Evolutionary conservation across 2,329 filamentous ascomycete species (phyloP).

Genomic region (Daldinia eschscholtzii): DNA sequence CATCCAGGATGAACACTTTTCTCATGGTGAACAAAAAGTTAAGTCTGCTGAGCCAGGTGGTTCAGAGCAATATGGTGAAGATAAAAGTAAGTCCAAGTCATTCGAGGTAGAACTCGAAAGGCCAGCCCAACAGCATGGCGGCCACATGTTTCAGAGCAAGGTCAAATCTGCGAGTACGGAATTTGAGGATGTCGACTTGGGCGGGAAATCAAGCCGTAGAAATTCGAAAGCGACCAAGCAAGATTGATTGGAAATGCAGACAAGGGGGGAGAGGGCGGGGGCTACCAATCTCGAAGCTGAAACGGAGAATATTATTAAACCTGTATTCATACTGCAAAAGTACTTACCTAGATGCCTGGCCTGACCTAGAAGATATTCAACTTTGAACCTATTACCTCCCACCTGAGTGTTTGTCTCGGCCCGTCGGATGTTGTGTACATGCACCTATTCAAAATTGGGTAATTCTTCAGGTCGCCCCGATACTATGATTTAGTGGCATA

Average conservation of each 20-base stretch:
- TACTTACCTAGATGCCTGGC: conserved; percentile 1
- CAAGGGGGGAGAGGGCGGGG: neutral
- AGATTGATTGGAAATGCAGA: conserved; percentile 21
- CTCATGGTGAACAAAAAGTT: conserved; percentile 27
- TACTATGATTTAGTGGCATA: neutral
- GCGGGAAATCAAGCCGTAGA: conserved; percentile 25
- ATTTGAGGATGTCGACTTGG: conserved; percentile 33
- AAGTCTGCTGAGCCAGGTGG: conserved; percentile 26
- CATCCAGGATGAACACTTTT: conserved; percentile 21
- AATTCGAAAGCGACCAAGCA: conserved; percentile 33
- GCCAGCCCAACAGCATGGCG: conserved; percentile 17
- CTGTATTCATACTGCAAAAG: conserved; percentile 26
- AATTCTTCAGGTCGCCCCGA: neutral
- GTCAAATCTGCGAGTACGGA: conserved; percentile 30
- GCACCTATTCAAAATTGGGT: no score
- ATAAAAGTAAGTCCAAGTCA: conserved; percentile 21
- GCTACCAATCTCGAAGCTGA: neutral
- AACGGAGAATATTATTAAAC: conserved; percentile 18
- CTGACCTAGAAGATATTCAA: conserved; percentile 7
- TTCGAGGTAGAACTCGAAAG: conserved; percentile 8
- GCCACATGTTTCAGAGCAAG: conserved; percentile 35
- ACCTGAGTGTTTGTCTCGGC: neutral
- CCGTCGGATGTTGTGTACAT: neutral
- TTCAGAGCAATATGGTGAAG: conserved; percentile 29
- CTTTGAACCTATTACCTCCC: neutral